Evolutionary conservation across 352 stramenopile species (phyloP).

Genomic region (Elongisporangium prolatum): DNA sequence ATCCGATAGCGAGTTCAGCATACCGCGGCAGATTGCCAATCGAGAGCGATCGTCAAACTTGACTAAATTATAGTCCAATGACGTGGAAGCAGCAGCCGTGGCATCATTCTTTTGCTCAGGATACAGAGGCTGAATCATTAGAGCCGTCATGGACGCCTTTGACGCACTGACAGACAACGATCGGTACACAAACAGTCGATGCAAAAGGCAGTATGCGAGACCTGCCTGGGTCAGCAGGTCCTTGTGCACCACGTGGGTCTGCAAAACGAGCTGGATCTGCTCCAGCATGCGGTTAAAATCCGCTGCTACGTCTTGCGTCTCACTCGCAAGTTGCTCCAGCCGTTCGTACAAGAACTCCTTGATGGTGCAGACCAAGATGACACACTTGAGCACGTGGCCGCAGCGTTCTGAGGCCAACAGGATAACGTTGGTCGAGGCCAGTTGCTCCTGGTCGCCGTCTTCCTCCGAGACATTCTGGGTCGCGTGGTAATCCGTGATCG

Average conservation of each 20-base stretch:
- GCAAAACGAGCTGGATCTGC: constrained; percentile 58
- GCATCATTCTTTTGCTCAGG: constrained; percentile 15
- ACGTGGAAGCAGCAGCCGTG: not conserved
- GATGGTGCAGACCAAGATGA: constrained; percentile 59
- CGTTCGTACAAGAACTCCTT: constrained; percentile 46
- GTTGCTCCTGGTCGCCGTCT: constrained; percentile 9
- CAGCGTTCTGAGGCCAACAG: constrained; percentile 72
- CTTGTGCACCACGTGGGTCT: constrained; percentile 74
- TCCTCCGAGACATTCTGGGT: constrained; percentile 3
- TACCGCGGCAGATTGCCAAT: constrained; percentile 61
- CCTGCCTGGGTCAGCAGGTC: constrained; percentile 73
- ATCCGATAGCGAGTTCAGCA: constrained; percentile 62
- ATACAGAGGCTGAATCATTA: constrained; percentile 27
- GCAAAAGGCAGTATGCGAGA: constrained; percentile 60
- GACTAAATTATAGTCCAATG: constrained; percentile 10
- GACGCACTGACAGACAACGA: too few species aligned
- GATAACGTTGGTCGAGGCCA: constrained; percentile 54
- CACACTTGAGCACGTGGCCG: constrained; percentile 60
- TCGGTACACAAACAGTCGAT: constrained; percentile 44
- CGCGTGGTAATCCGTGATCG: constrained; percentile 43
- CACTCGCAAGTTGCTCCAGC: constrained; percentile 12
- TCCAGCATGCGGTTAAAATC: constrained; percentile 42
- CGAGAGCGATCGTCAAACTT: constrained; percentile 48
- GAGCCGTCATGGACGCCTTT: constrained; percentile 3
- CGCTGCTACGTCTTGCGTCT: not conserved